Conservation (phyloP, 208 protist genomes). For the Trypanosoma platydactyli region DNA sequence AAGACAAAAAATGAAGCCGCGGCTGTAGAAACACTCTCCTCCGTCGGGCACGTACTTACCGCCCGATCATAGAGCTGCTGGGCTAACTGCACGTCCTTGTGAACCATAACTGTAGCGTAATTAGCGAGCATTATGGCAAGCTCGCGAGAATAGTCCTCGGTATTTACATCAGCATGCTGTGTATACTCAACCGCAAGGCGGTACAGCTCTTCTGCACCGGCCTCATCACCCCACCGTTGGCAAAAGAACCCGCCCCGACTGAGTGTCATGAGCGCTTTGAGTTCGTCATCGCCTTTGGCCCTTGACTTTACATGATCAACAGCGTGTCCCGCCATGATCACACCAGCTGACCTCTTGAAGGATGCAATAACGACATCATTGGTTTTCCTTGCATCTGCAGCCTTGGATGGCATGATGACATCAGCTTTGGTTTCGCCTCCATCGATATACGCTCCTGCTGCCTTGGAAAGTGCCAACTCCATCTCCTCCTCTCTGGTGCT, state of each 20-base stretch:
- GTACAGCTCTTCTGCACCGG: conserved; percentile 73
- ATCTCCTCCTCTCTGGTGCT: conserved; percentile 25
- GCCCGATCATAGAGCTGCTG: conserved; percentile 61
- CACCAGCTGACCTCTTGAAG: conserved; percentile 26
- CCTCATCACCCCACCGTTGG: conserved; percentile 59
- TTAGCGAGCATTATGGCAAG: conserved; percentile 74
- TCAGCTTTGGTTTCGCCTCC: background rate
- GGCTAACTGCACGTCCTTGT: conserved; percentile 32
- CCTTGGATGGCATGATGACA: background rate
- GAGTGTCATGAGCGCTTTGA: conserved; percentile 69
- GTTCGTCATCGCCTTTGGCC: conserved; percentile 25
- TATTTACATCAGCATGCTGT: conserved; percentile 23
- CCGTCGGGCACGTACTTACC: conserved; percentile 40
- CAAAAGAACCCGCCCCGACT: conserved; percentile 85
- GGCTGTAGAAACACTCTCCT: conserved; percentile 59
- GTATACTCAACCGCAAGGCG: conserved; percentile 47
- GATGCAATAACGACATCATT: conserved; percentile 20
- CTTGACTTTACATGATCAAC: conserved; percentile 15
- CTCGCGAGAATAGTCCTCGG: conserved; percentile 50
- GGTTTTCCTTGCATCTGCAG: background rate
- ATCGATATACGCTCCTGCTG: background rate
- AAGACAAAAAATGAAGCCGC: conserved; percentile 70
- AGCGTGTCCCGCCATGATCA: conserved; percentile 27
- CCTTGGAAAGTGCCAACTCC: conserved; percentile 15
- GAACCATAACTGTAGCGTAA: conserved; percentile 62